A percentile compares a stretch with the other conserved stretches of the same genome.
These are phyloP conservation scores for Penicillium salamii DNA, from an alignment of 495 filamentous ascomycete genomes.

Conservation along the genomic window DNA sequence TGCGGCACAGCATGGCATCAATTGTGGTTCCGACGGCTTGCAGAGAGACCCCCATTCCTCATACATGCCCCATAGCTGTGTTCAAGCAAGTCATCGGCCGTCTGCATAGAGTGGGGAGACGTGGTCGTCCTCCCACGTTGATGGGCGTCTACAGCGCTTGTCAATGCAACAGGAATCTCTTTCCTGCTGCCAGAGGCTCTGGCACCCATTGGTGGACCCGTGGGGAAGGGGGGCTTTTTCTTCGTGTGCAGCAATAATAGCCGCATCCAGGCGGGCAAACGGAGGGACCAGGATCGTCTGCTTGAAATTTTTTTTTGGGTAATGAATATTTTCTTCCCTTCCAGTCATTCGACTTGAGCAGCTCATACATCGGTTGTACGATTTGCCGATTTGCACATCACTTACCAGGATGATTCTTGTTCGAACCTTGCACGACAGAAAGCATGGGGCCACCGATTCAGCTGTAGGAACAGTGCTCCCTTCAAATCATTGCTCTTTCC, in stretches of 20 bases:
- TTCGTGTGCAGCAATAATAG: conserved; percentile 14
- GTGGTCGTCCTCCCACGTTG: conserved; percentile 11
- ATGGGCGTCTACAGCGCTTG: conserved; percentile 43
- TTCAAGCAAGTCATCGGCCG: conserved; percentile 27
- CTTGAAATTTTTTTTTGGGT: background rate
- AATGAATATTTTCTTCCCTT: background rate
- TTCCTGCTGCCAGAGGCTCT: background rate
- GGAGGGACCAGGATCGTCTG: conserved; percentile 11
- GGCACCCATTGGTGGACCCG: conserved; percentile 11
- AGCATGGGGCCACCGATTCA: conserved; percentile 14
- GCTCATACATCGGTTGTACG: conserved; percentile 9
- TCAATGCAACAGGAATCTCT: conserved; percentile 14
- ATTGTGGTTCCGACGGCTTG: conserved; percentile 16
- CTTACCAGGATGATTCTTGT: conserved; percentile 17
- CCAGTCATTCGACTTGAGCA: conserved; percentile 1
- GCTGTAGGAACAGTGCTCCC: background rate
- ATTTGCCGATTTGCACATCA: background rate
- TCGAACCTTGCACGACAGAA: conserved; percentile 9
- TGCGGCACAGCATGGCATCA: conserved; percentile 4
- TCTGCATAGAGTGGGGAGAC: conserved; percentile 20
- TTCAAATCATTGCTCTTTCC: conserved; percentile 14
- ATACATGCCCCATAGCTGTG: conserved; percentile 3
- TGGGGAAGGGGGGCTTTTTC: conserved; percentile 5
- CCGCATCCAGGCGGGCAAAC: conserved; percentile 21
- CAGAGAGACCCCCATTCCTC: conserved; percentile 7